phyloP scores from a whole-genome alignment of 83 land plant species.

The Larix sibirica region DNA sequence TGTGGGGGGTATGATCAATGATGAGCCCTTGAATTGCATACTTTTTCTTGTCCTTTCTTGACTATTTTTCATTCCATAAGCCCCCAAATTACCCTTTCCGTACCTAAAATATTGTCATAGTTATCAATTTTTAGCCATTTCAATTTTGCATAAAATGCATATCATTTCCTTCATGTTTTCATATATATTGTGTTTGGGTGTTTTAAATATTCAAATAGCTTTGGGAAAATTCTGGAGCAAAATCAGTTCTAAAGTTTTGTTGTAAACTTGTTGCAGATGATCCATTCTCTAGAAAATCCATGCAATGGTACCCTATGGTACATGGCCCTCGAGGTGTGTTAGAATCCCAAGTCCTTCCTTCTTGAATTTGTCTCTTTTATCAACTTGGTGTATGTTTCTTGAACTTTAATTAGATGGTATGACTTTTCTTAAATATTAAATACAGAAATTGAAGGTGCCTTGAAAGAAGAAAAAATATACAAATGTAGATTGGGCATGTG shows the following conservation, averaged over 20 bases:
- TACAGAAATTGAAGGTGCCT: background rate
- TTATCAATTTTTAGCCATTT: no score
- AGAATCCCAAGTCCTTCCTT: background rate
- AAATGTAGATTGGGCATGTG: background rate
- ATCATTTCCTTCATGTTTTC: background rate
- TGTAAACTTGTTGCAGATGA: conserved; percentile 26
- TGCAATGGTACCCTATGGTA: conserved; percentile 47
- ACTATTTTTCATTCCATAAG: no score
- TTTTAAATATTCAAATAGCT: background rate
- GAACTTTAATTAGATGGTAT: background rate
- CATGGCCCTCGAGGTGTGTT: conserved; percentile 58
- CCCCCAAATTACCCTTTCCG: no score
- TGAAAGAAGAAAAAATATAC: background rate
- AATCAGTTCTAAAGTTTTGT: background rate
- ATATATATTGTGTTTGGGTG: background rate
- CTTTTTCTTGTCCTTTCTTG: no score
- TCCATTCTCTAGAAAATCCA: conserved; percentile 29
- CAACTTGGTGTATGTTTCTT: background rate
- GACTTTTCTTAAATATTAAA: background rate
- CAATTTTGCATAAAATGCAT: background rate
- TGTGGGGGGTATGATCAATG: no score
- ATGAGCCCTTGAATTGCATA: no score
- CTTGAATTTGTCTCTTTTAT: background rate
- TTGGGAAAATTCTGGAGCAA: background rate
- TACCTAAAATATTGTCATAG: no score